Evolutionary conservation across 2,329 filamentous ascomycete species (phyloP).

Genomic region (Sordariomycetes sp.): DNA sequence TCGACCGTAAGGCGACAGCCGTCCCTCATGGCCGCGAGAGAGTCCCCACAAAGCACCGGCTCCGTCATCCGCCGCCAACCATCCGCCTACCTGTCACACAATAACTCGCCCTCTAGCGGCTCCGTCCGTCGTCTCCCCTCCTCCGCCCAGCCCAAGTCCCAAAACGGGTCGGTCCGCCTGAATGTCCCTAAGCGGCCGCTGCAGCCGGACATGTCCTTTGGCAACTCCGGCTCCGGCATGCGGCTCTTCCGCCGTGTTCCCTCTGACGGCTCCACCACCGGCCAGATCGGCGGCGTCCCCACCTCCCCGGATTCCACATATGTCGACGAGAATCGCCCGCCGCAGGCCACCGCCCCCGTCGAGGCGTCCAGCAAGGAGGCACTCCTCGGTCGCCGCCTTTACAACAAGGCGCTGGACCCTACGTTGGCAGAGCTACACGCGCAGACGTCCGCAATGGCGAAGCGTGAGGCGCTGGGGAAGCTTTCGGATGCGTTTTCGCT

Average conservation of each 20-base stretch:
- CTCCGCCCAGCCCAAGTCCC: not conserved
- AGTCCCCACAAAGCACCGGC: not conserved
- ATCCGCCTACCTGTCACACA: constrained; percentile 7
- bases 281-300: constrained; percentile 20
- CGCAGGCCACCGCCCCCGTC: constrained; percentile 27
- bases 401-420: constrained; percentile 71
- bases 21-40: constrained; percentile 21
- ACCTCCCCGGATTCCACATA: constrained; percentile 28
- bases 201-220: constrained; percentile 84
- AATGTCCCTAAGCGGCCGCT: constrained; percentile 61
- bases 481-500: constrained; percentile 78
- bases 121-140: constrained; percentile 1
- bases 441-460: constrained; percentile 56
- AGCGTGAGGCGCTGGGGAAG: constrained; percentile 73
- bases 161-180: constrained; percentile 30
- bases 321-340: constrained; percentile 55
- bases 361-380: constrained; percentile 69
- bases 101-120: constrained; percentile 8
- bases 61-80: constrained; percentile 7
- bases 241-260: constrained; percentile 80
- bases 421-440: constrained; percentile 77
- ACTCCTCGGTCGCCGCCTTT: constrained; percentile 68
- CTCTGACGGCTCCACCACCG: constrained; percentile 51
- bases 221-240: constrained; percentile 85
- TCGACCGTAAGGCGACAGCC: constrained; percentile 42